phyloP scores from a whole-genome alignment of 495 filamentous ascomycete genomes.

The Podospora pseudocomata region DNA sequence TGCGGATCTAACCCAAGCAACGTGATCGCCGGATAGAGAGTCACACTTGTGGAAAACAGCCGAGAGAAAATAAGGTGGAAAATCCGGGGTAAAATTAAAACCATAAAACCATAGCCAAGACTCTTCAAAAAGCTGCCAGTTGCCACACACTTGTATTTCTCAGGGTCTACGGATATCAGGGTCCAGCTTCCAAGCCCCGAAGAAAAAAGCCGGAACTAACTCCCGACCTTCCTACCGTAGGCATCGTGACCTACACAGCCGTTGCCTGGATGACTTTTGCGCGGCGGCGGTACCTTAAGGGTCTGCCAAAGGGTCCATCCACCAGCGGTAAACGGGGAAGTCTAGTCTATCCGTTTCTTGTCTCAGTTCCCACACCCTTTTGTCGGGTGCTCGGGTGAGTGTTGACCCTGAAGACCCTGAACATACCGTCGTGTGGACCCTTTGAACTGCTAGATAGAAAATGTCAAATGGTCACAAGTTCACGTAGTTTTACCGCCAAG shows the following conservation, averaged over 20 bases:
- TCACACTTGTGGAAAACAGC: background rate
- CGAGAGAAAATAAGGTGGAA: background rate
- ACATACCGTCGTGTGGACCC: background rate
- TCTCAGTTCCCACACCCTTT: background rate
- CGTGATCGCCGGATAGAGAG: background rate
- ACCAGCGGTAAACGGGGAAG: background rate
- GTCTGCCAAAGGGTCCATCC: background rate
- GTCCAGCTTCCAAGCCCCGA: background rate
- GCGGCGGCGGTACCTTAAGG: background rate
- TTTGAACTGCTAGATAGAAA: background rate
- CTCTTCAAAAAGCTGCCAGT: background rate
- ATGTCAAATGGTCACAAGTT: background rate
- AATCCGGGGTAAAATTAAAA: slow-evolving; percentile 2
- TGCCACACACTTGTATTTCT: background rate
- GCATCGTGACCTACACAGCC: background rate
- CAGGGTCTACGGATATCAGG: background rate
- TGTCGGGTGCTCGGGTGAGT: background rate
- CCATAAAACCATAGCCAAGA: background rate
- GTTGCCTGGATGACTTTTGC: background rate
- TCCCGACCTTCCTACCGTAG: background rate
- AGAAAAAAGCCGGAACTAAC: background rate
- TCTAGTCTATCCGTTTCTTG: background rate
- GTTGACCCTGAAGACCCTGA: background rate
- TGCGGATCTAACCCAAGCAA: background rate
- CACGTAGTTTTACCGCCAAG: background rate